phyloP scores from a whole-genome alignment of 2,329 filamentous ascomycete genomes.

The Ambrosiella xylebori region DNA sequence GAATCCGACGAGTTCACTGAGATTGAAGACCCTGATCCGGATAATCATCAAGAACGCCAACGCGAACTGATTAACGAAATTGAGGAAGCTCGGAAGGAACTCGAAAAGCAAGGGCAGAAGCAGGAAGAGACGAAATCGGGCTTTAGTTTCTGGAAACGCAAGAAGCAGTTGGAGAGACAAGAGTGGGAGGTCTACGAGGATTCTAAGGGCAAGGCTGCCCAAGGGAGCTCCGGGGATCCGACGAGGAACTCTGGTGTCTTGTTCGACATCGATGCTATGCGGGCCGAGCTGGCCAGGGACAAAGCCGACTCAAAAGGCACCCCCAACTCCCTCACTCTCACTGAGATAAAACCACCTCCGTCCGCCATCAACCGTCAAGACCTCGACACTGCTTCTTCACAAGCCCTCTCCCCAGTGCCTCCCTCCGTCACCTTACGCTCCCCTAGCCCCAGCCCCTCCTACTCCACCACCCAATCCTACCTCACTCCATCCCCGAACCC shows the following conservation, averaged over 20 bases:
- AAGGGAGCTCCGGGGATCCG: conserved; percentile 27
- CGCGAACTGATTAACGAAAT: conserved; percentile 92
- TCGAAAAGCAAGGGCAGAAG: conserved; percentile 57
- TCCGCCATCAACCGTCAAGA: conserved; percentile 8
- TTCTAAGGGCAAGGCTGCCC: conserved; percentile 22
- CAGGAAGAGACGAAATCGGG: conserved; percentile 31
- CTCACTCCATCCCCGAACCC: conserved; percentile 6
- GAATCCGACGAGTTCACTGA: conserved; percentile 89
- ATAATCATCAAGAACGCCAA: conserved; percentile 75
- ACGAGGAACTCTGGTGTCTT: conserved; percentile 45
- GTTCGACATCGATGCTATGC: conserved; percentile 91
- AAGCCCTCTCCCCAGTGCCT: conserved; percentile 5
- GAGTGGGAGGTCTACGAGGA: conserved; percentile 94
- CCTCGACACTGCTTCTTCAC: neutral
- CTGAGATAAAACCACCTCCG: conserved; percentile 10
- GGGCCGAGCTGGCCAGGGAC: conserved; percentile 64
- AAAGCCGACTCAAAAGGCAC: conserved; percentile 38
- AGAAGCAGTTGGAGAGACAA: conserved; percentile 65
- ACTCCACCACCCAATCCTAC: neutral
- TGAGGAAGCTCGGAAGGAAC: conserved; percentile 74
- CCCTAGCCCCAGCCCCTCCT: conserved; percentile 5
- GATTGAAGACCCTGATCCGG: conserved; percentile 93
- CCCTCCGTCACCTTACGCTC: neutral
- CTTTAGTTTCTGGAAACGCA: conserved; percentile 67
- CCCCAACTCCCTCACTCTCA: neutral